Evolutionary conservation across 768 basidiomycete genomes (phyloP), one percentile per base, ranked within the genome.

Genomic region (Gloeostereum incarnatum): DNA sequence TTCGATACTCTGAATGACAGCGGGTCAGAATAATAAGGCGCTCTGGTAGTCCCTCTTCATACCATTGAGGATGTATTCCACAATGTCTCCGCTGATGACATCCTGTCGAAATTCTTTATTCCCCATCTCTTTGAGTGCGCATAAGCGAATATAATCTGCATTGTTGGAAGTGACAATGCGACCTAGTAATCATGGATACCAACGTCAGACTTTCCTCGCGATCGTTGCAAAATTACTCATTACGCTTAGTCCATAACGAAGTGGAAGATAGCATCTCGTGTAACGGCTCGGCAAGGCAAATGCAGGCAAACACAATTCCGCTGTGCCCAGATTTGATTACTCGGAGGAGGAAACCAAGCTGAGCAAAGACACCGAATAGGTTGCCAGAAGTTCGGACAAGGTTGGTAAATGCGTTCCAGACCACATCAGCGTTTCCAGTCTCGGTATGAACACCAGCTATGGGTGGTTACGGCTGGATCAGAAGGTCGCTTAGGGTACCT

Each of bases 61-160:
- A 31, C 38, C 38, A 9, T 32, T 10, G 6, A 41, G 6, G 33
- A 41, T 35, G 26, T 41, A 41, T 14, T 36, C 21, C 6, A 25
- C 19, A 5, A 41, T 8, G 35, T 41, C 14, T 13, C 40, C 40
- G 17, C 40, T 33, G 16, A 41, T 36, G 9, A 41, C 33, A 7
- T 41, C 40, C 4, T 10, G 8, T 21, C 40, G 10, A 18, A 11
- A 36, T 13, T 18, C 10, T 6, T n/a, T n/a, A 10, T n/a, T 22
- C 3, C 10, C 4, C 32, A 41, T 23, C 6, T 17, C 8, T 4
- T 14, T 11, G 6, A 41, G 24, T 9, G 40, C 31, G 7, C 17
- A 22, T 20, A 35, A 25, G n/a, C 40, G 17, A n/a, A 35, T 8
- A 20, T 36, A 35, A 13, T 34, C 17, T 9, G 20, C 23, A 18